Percentiles rank a stretch among this genome's conserved stretches.
Evolutionary conservation across 2,329 filamentous ascomycete genomes (phyloP).

Genomic region (Hymenotorrendiella dingleyae): DNA sequence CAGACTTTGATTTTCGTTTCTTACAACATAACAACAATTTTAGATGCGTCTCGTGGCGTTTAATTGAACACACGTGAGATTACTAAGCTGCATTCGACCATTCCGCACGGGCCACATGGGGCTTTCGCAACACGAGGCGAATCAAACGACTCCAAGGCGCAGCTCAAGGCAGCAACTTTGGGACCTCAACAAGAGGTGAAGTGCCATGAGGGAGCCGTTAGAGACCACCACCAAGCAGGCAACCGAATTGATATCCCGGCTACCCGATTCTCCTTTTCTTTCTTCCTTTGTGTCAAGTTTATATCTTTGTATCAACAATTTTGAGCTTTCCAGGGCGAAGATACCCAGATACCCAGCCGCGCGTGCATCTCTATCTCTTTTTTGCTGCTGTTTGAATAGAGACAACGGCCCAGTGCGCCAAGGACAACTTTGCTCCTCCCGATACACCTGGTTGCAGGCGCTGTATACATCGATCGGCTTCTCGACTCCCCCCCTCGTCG

Average conservation of each 20-base stretch:
- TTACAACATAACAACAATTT: too few relatives aligned
- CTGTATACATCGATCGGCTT: too few relatives aligned
- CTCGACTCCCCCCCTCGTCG: neutral
- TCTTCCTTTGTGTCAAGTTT: neutral
- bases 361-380: neutral
- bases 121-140: neutral
- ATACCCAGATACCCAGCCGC: neutral
- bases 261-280: neutral
- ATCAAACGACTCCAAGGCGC: neutral
- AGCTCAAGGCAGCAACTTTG: slow-evolving; percentile 23
- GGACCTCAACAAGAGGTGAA: slow-evolving; percentile 4
- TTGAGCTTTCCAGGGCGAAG: neutral
- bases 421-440: too few relatives aligned
- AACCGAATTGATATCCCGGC: slow-evolving; percentile 2
- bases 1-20: too few relatives aligned
- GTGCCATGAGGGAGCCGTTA: too few relatives aligned
- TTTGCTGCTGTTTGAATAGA: neutral
- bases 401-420: too few relatives aligned
- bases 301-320: neutral
- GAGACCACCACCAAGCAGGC: slow-evolving; percentile 3
- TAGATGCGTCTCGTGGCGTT: too few relatives aligned
- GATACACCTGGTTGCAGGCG: too few relatives aligned
- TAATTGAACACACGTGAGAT: neutral
- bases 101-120: too few relatives aligned
- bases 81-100: too few relatives aligned